Evolutionary conservation across 345 rosid species (phyloP).

Genomic region (Toxicodendron radicans): DNA sequence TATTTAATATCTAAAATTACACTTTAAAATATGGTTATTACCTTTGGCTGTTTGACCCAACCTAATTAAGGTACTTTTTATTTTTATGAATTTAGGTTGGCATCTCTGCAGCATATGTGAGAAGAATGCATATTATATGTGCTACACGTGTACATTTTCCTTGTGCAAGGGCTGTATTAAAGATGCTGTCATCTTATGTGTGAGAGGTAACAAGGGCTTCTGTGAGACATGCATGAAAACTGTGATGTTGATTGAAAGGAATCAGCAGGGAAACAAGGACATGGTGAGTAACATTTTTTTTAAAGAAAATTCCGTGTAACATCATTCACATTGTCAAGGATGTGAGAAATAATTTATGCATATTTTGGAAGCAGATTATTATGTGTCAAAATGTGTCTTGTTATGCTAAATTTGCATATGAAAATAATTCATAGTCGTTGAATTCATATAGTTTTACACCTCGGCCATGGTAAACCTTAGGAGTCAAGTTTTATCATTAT

Average conservation of each 20-base stretch:
- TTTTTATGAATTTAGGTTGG: constrained; percentile 59
- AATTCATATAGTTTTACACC: neutral
- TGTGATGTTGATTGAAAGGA: constrained; percentile 74
- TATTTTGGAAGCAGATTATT: neutral
- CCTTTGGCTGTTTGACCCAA: constrained; percentile 12
- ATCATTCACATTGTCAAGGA: constrained; percentile 7
- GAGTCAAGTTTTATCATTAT: neutral
- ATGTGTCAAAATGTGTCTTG: neutral
- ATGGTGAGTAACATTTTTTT: constrained; percentile 38
- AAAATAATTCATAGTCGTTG: neutral
- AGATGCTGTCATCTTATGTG: constrained; percentile 70
- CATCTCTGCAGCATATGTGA: constrained; percentile 92
- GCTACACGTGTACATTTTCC: constrained; percentile 89
- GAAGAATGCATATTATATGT: constrained; percentile 82
- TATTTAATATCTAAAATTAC: constrained; percentile 5
- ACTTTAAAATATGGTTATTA: constrained; percentile 14
- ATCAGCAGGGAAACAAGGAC: constrained; percentile 55
- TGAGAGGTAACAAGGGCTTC: constrained; percentile 93
- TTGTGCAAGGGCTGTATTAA: constrained; percentile 91
- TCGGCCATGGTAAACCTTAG: neutral
- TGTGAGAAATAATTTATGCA: constrained; percentile 4
- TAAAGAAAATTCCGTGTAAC: neutral
- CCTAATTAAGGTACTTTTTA: constrained; percentile 28
- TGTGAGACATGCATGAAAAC: constrained; percentile 94
- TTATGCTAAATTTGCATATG: neutral